phyloP scores from a whole-genome alignment of 179 eudicot species.

The Heliamphora pulchella region DNA sequence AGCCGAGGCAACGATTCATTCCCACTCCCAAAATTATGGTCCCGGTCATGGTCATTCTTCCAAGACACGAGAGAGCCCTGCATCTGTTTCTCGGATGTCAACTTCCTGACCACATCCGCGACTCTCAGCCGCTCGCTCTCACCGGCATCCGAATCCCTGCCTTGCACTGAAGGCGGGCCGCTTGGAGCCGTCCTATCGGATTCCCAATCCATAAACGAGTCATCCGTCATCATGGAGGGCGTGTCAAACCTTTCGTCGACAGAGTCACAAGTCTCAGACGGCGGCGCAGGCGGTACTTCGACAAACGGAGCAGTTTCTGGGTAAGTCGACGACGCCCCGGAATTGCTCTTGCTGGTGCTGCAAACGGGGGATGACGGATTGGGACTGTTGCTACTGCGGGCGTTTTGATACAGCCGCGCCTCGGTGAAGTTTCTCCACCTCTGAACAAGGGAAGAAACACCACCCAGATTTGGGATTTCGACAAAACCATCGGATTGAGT shows the following conservation, averaged over 20 bases:
- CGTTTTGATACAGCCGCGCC: slow-evolving; percentile 10
- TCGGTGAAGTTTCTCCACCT: slow-evolving; percentile 53
- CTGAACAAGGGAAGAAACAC: slow-evolving; percentile 63
- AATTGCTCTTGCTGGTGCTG: slow-evolving; percentile 1
- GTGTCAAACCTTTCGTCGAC: slow-evolving; percentile 15
- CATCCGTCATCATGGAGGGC: slow-evolving; percentile 18
- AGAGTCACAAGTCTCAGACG: slow-evolving; percentile 3
- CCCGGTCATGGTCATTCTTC: slow-evolving; percentile 11
- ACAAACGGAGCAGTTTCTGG: not conserved
- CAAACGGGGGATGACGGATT: not conserved
- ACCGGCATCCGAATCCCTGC: slow-evolving; percentile 20
- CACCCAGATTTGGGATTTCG: slow-evolving; percentile 23
- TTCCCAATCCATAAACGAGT: slow-evolving; percentile 30
- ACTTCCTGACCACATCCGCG: slow-evolving; percentile 49
- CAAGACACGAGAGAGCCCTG: slow-evolving; percentile 6
- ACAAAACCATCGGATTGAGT: slow-evolving; percentile 21
- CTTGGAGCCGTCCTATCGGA: slow-evolving; percentile 20
- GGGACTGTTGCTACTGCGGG: not conserved
- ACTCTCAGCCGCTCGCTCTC: slow-evolving; percentile 59
- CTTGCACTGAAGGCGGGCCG: slow-evolving; percentile 7
- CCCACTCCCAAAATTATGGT: not conserved
- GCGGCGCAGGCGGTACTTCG: not conserved
- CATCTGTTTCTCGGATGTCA: slow-evolving; percentile 22
- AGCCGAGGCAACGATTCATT: slow-evolving; percentile 21
- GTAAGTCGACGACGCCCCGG: not conserved